Percentiles rank a stretch among this genome's conserved stretches.
These are phyloP conservation scores for Fusarium tjaetaba DNA, from an alignment of 2,329 filamentous ascomycete genomes.

Conservation along the genomic window DNA sequence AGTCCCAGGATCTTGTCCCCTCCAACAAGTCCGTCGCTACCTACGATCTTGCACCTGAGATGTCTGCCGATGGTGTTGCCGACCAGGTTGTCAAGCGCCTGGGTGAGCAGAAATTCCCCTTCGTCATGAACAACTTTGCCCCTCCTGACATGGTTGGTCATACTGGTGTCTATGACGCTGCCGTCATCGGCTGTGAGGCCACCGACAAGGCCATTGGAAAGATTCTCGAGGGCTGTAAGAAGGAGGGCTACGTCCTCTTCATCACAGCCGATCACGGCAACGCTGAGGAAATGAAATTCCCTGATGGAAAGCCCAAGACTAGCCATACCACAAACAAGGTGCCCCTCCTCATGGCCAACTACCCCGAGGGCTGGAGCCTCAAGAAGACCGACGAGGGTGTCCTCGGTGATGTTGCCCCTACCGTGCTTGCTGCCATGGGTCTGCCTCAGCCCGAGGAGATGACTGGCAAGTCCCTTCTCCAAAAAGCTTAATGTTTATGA, in stretches of 20 bases:
- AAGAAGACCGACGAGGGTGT: slow-evolving; percentile 82
- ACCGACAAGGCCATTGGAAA: slow-evolving; percentile 95
- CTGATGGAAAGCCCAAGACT: slow-evolving; percentile 96
- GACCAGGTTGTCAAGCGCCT: slow-evolving; percentile 91
- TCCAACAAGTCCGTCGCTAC: slow-evolving; percentile 91
- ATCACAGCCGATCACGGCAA: slow-evolving; percentile 98
- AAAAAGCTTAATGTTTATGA: slow-evolving; percentile 67
- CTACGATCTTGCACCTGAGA: slow-evolving; percentile 94
- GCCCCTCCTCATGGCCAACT: slow-evolving; percentile 97
- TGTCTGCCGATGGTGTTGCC: slow-evolving; percentile 92
- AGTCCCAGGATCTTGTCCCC: slow-evolving; percentile 79
- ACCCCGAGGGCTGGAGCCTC: slow-evolving; percentile 87
- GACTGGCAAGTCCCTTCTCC: slow-evolving; percentile 84
- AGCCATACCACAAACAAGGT: slow-evolving; percentile 98
- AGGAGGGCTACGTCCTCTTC: slow-evolving; percentile 92
- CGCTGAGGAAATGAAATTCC: slow-evolving; percentile 98
- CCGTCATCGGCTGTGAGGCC: slow-evolving; percentile 82
- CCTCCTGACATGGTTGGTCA: slow-evolving; percentile 99
- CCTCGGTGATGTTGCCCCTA: slow-evolving; percentile 97
- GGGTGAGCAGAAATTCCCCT: slow-evolving; percentile 85
- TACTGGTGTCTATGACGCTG: slow-evolving; percentile 96
- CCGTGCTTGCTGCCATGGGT: slow-evolving; percentile 89
- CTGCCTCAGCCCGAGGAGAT: slow-evolving; percentile 91
- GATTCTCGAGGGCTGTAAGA: slow-evolving; percentile 93
- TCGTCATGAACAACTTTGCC: slow-evolving; percentile 99